A percentile compares a stretch with the other conserved stretches of the same genome.
These are phyloP conservation scores for Didymella glomerata DNA, from an alignment of 2,329 filamentous ascomycete genomes.

Conservation along the genomic window DNA sequence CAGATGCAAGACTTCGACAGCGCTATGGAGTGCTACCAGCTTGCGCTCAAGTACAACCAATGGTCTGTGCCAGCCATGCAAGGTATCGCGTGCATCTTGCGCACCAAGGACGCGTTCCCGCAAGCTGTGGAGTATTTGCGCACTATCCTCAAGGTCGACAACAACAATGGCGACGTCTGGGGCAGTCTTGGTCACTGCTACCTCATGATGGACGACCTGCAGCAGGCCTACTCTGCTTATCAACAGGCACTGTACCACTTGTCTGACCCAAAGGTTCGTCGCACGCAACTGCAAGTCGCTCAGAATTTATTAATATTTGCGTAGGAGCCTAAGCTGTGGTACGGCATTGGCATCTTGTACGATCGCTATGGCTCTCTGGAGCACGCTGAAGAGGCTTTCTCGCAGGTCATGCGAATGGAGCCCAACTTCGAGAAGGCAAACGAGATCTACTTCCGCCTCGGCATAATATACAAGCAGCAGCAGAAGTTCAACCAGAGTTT, in stretches of 20 bases:
- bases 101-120: constrained; percentile 90
- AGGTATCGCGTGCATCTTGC: constrained; percentile 88
- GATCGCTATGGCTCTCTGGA: constrained; percentile 96
- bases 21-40: constrained; percentile 89
- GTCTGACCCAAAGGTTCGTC: constrained; percentile 82
- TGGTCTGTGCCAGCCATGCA: constrained; percentile 93
- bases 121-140: constrained; percentile 94
- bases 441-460: constrained; percentile 96
- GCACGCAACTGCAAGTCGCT: background rate
- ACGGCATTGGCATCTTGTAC: constrained; percentile 96
- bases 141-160: constrained; percentile 88
- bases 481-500: constrained; percentile 91
- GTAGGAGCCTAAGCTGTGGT: constrained; percentile 96
- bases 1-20: constrained; percentile 87
- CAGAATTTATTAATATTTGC: constrained; percentile 9
- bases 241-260: constrained; percentile 95
- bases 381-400: constrained; percentile 97
- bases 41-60: constrained; percentile 84
- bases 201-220: constrained; percentile 97
- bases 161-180: constrained; percentile 93
- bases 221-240: constrained; percentile 96
- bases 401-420: constrained; percentile 98
- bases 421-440: constrained; percentile 98
- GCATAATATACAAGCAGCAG: constrained; percentile 99
- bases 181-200: constrained; percentile 97